Evolutionary conservation across 73 alveolate genomes (phyloP), one percentile per base, ranked within the genome.

Genomic region (Blepharisma stoltei): DNA sequence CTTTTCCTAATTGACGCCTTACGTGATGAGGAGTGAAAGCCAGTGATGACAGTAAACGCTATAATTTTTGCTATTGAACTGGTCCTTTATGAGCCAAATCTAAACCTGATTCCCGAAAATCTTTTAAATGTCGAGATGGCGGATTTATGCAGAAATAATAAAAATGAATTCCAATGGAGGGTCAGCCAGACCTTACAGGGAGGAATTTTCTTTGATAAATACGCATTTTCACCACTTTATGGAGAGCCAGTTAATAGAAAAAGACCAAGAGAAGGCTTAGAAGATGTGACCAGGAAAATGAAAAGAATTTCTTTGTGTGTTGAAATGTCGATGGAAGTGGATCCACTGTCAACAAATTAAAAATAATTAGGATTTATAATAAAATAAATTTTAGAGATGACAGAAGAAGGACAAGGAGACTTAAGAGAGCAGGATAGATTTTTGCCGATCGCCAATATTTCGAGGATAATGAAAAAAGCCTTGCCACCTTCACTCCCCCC

Each of bases 371-470:
- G 18, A 52, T 1, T 52, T n/a, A 20, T 8, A 7, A 76, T 54
- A 78, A 37, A 55, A 75, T 54, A 65, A 53, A 77, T 69, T 38
- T 47, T 47, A 27, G 54, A 82, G 41, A 71, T 70, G 89, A 83
- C 78, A 38, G 88, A 88, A 20, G 79, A 60, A 5, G 14, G 23
- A 14, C 79, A 75, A 45, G 90, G 69, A 27, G 91, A 92, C 49
- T 80, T 83, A 69, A 78, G 67, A 70, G 98, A 92, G 70, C 85
- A 81, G 78, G 98, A 92, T 55, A 85, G 98, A 68, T 89, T 86
- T 78, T 87, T 96, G 38, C 99, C 99, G 6, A 93, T 96, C 7
- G 99, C 99, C 1, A 96, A 96, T 78, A 95, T 96, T 14, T 92
- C 97, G 18, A 78, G 99, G 65, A 96, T 96, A 43, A 96, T 96